Evolutionary conservation across 2,329 filamentous ascomycete species (phyloP).

Genomic region (Grosmannia huntii): DNA sequence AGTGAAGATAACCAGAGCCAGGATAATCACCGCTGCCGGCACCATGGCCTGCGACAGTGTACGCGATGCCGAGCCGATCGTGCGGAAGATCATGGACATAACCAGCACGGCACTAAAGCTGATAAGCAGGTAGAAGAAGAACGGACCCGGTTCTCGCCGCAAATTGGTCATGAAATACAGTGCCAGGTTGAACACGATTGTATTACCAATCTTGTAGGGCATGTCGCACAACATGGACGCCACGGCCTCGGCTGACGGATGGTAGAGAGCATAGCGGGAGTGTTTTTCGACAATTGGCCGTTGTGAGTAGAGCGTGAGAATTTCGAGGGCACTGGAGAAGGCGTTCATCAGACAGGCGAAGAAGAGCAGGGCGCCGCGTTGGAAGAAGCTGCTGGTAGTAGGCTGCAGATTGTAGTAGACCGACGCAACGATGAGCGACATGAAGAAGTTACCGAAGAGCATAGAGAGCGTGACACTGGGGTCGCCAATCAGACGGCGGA

Average conservation of each 20-base stretch:
- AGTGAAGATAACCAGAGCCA: constrained; percentile 56
- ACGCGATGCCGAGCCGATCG: constrained; percentile 61
- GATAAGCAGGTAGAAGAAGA: constrained; percentile 77
- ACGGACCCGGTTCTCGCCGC: constrained; percentile 56
- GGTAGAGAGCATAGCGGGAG: constrained; percentile 75
- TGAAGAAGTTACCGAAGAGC: constrained; percentile 58
- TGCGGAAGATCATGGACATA: constrained; percentile 80
- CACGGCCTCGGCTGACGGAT: constrained; percentile 74
- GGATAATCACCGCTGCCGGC: constrained; percentile 46
- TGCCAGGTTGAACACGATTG: constrained; percentile 62
- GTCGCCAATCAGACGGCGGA: constrained; percentile 63
- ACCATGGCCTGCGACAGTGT: constrained; percentile 54
- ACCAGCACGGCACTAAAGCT: constrained; percentile 59
- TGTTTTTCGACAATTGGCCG: constrained; percentile 90
- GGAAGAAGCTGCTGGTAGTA: constrained; percentile 59
- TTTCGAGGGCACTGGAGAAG: constrained; percentile 68
- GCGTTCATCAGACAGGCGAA: constrained; percentile 81
- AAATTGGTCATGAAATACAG: constrained; percentile 84
- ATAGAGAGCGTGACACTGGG: constrained; percentile 58
- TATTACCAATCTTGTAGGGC: constrained; percentile 65
- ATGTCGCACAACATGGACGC: constrained; percentile 77
- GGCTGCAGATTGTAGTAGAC: constrained; percentile 67
- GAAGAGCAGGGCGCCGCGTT: constrained; percentile 69
- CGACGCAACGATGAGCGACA: constrained; percentile 65
- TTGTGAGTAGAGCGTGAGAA: constrained; percentile 76